Percentiles rank a stretch among this genome's conserved stretches.
Conservation (phyloP, 2,329 filamentous ascomycete species). For the Talaromyces amestolkiae region DNA sequence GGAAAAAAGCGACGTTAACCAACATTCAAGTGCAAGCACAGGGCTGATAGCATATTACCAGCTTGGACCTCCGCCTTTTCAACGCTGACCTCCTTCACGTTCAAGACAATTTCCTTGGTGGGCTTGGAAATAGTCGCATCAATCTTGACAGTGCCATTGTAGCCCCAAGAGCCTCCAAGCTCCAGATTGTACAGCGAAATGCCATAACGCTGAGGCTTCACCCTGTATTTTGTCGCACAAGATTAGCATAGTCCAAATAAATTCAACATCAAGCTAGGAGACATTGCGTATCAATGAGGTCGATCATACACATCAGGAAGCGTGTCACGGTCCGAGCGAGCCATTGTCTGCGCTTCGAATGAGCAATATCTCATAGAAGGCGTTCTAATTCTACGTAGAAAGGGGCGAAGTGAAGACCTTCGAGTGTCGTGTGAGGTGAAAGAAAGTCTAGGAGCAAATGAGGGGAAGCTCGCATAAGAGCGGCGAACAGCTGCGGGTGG, state of each 20-base stretch:
- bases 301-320: constrained; percentile 45
- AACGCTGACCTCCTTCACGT: constrained; percentile 80
- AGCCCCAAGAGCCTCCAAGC: constrained; percentile 68
- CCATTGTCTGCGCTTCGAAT: constrained; percentile 44
- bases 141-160: constrained; percentile 82
- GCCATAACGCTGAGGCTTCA: constrained; percentile 83
- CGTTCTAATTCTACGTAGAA: constrained; percentile 23
- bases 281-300: constrained; percentile 1
- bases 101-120: constrained; percentile 76
- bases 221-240: constrained; percentile 42
- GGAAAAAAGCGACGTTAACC: constrained; percentile 8
- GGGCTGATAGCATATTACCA: constrained; percentile 28
- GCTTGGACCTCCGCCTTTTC: constrained; percentile 51
- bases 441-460: constrained; percentile 23
- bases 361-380: constrained; percentile 37
- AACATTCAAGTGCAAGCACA: not conserved
- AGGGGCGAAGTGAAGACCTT: constrained; percentile 20
- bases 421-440: constrained; percentile 10
- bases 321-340: constrained; percentile 44
- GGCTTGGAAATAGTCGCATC: constrained; percentile 68
- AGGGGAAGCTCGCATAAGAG: constrained; percentile 24
- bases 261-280: constrained; percentile 2
- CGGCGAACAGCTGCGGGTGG: constrained; percentile 23
- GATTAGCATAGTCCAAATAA: not conserved
- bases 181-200: constrained; percentile 80